Evolutionary conservation across 176 grass and related monocot species (phyloP).

Genomic region (Musa itinerans): DNA sequence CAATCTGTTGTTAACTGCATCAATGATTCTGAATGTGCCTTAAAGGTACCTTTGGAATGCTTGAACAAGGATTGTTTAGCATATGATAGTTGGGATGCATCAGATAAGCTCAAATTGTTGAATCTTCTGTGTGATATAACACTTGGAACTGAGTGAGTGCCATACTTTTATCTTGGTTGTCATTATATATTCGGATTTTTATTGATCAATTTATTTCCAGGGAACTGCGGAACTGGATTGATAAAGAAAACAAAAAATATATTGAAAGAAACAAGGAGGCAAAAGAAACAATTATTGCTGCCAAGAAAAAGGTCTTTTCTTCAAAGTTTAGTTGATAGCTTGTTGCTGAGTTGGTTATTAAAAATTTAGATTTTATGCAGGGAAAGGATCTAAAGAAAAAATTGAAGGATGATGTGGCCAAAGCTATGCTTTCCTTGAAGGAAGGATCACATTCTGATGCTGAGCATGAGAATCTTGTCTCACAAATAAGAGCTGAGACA

Average conservation of each 20-base stretch:
- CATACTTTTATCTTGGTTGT: neutral
- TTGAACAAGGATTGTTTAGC: conserved; percentile 39
- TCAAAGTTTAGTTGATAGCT: neutral
- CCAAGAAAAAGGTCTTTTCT: conserved; percentile 56
- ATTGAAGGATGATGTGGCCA: conserved; percentile 43
- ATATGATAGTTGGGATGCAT: conserved; percentile 60
- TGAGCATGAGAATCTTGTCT: conserved; percentile 51
- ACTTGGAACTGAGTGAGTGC: conserved; percentile 61
- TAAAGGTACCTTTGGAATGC: conserved; percentile 32
- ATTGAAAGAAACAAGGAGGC: conserved; percentile 44
- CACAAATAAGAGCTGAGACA: conserved; percentile 53
- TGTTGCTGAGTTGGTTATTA: neutral
- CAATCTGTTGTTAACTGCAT: conserved; percentile 40
- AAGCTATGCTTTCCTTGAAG: conserved; percentile 28
- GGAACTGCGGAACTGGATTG: conserved; percentile 61
- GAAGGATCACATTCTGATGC: conserved; percentile 29
- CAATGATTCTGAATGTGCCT: conserved; percentile 32
- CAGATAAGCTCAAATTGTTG: conserved; percentile 51
- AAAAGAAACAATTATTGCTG: conserved; percentile 42
- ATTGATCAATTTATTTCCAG: conserved; percentile 32
- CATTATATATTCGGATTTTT: conserved; percentile 18
- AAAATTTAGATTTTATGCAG: conserved; percentile 26
- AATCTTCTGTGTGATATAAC: conserved; percentile 80
- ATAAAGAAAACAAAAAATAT: conserved; percentile 39
- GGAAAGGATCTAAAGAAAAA: conserved; percentile 68